Percentiles rank a stretch among this genome's conserved stretches.
These are phyloP conservation scores for Candida sojae DNA, from an alignment of 1,139 yeast genomes.

Conservation along the genomic window DNA sequence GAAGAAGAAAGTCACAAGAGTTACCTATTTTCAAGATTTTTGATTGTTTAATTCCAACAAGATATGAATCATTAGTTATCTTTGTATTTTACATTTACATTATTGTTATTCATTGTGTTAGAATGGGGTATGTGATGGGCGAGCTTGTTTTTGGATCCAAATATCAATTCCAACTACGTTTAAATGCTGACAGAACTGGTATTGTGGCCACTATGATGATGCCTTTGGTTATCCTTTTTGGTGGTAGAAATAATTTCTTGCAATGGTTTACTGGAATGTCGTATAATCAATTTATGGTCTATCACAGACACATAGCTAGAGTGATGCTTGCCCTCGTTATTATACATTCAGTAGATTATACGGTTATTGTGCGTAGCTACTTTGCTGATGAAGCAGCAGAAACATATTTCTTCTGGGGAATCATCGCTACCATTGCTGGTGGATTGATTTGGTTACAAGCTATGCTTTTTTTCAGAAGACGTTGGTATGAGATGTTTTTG, in stretches of 20 bases:
- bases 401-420: constrained; percentile 31
- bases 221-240: constrained; percentile 40
- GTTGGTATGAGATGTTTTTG: constrained; percentile 46
- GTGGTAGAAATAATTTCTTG: constrained; percentile 45
- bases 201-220: constrained; percentile 28
- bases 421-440: constrained; percentile 33
- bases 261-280: constrained; percentile 43
- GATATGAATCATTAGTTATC: constrained; percentile 22
- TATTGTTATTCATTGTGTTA: constrained; percentile 34
- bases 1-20: constrained; percentile 24
- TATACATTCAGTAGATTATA: constrained; percentile 44
- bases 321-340: constrained; percentile 26
- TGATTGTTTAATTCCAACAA: constrained; percentile 26
- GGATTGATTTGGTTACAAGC: constrained; percentile 39
- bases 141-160: constrained; percentile 26
- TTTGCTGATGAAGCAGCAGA: constrained; percentile 19
- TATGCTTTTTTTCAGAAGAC: constrained; percentile 39
- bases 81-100: constrained; percentile 46
- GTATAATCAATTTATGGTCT: constrained; percentile 35
- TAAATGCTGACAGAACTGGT: constrained; percentile 35
- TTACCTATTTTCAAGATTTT: constrained; percentile 20
- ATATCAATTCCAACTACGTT: constrained; percentile 25
- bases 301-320: constrained; percentile 43
- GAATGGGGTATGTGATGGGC: constrained; percentile 19
- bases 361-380: constrained; percentile 11